Percentiles rank a stretch among this genome's conserved stretches.
Conservation (phyloP, 2,329 filamentous ascomycete species). For the Phialophora tarda region DNA sequence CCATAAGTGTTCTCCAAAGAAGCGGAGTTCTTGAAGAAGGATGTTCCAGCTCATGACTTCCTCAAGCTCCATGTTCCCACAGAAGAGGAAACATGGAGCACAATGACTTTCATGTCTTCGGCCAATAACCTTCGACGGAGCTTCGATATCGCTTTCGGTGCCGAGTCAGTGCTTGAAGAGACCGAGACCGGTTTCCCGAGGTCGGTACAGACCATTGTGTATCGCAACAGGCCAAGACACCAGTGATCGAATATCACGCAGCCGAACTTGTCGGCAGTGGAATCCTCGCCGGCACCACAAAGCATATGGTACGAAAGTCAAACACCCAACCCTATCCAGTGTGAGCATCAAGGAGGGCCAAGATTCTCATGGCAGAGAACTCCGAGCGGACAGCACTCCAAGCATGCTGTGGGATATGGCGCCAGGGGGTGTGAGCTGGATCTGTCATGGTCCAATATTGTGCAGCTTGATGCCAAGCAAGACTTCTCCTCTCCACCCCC, state of each 20-base stretch:
- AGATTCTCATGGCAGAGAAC: background rate
- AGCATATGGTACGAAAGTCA: background rate
- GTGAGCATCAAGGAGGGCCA: background rate
- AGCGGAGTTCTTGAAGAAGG: background rate
- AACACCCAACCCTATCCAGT: background rate
- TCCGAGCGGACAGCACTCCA: background rate
- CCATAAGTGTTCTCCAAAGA: background rate
- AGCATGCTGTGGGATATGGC: background rate
- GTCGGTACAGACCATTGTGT: background rate
- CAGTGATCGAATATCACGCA: background rate
- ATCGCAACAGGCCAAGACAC: background rate
- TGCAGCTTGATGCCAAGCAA: background rate
- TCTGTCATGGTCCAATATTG: background rate
- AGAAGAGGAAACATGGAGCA: background rate
- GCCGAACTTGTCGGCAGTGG: background rate
- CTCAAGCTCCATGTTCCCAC: background rate
- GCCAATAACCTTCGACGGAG: background rate
- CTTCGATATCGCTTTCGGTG: background rate
- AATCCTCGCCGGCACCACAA: background rate
- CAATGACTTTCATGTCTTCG: too few species aligned
- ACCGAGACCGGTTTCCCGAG: background rate
- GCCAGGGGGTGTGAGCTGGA: background rate
- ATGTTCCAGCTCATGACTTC: background rate
- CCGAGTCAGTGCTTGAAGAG: background rate
- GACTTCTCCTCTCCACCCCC: slow-evolving; percentile 5